Evolutionary conservation across 2,329 filamentous ascomycete species (phyloP), one percentile per base, ranked within the genome.

Genomic region (Ophidiomyces ophidiicola): DNA sequence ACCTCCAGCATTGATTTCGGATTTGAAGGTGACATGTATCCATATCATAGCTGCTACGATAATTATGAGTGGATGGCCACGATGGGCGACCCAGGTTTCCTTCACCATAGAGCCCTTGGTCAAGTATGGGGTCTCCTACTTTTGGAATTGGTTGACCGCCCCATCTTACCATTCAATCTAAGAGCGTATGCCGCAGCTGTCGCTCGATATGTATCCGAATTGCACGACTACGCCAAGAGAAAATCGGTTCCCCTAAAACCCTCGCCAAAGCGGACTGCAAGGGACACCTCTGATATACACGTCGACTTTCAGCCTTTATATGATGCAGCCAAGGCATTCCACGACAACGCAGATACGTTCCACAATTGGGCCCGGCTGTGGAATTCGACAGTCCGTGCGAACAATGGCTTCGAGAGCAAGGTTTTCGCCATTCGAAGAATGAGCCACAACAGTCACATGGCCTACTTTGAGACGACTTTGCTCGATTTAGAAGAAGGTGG

Each of bases 1-100:
- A 86, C 78, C 5, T 88, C 85, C 31, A 87, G 82, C 7, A 68
- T 98, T 41, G 86, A 96, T 56, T 74, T 98, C 48, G 72, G 75
- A 19, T 96, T 98, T 54, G 60, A 66, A 25, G 82, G 81, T 31
- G 66, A 71, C 5, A 60, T 66, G 7, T 80, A 72, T 51, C 84
- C 87, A 0, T 76, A 79, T 36, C 79, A 86, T 59, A 87, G 81
- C 44, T 90, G 82, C 61, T 92, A 93, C 60, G 88, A 96, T 55
- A 92, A 78, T 39, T 87, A 82, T 50, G 80, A 86, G 31, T 88
- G 85, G 78, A 84, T 96, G 71, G 68, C 78, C 18, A 71, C 70
- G 25, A 76, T 82, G 44, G 79, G 82, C 15, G 90, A 98, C 56
- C 85, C 85, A 0, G 78, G 73, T 1, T 94, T 94, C 53, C 60